phyloP scores from a whole-genome alignment of 495 filamentous ascomycete species.

The Tuber borchii region DNA sequence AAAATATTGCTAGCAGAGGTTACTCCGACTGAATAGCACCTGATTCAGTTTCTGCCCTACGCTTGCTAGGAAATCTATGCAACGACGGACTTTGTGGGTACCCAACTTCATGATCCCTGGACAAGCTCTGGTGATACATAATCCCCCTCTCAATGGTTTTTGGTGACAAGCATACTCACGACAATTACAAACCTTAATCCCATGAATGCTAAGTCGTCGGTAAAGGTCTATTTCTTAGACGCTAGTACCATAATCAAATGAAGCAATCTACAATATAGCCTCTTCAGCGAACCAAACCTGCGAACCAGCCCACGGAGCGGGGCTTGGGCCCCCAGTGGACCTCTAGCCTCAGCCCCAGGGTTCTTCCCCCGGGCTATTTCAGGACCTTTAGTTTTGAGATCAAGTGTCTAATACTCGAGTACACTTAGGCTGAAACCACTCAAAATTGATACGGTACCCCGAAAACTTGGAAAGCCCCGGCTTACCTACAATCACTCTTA shows the following conservation, averaged over 20 bases:
- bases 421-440: neutral
- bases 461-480: neutral
- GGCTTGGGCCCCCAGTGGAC: neutral
- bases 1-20: neutral
- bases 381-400: neutral
- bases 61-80: neutral
- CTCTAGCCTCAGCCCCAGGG: neutral
- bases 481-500: neutral
- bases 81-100: neutral
- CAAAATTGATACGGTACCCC: neutral
- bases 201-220: accelerated
- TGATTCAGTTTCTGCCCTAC: neutral
- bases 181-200: neutral
- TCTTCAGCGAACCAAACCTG: neutral
- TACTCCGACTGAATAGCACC: neutral
- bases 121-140: neutral
- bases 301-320: neutral
- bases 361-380: neutral
- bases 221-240: neutral
- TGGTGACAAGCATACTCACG: neutral
- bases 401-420: neutral
- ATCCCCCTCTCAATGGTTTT: neutral
- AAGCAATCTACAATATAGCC: neutral
- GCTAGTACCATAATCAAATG: neutral
- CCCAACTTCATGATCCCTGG: neutral